Conservation (phyloP, 495 filamentous ascomycete genomes). For the Aspergillus baeticus region DNA sequence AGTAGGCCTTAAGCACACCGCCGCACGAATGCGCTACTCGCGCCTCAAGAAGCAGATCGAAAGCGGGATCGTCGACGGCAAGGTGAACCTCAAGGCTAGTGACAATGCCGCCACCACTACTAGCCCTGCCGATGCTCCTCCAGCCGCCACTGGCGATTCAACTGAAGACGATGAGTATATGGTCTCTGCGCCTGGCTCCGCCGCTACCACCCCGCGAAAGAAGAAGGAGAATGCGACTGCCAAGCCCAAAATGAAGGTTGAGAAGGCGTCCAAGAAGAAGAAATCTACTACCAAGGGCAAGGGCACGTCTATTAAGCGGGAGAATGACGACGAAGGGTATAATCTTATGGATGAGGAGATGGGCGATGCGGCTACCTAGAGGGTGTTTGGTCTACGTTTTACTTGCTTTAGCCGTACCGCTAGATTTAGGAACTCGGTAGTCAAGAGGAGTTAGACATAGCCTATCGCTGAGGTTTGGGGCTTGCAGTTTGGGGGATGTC, state of each 20-base stretch:
- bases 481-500: no score
- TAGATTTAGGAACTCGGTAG: no score
- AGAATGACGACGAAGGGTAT: neutral
- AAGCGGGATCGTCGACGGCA: conserved; percentile 9
- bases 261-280: neutral
- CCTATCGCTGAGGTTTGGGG: no score
- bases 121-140: neutral
- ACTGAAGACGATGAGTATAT: neutral
- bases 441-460: no score
- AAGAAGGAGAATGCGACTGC: neutral
- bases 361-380: neutral
- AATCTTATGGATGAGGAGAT: neutral
- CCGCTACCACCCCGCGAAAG: neutral
- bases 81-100: conserved; percentile 4
- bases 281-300: neutral
- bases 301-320: neutral
- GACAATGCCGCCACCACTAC: neutral
- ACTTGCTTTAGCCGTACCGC: no score
- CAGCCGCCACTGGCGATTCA: neutral
- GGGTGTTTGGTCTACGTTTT: neutral
- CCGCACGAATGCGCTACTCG: conserved; percentile 38
- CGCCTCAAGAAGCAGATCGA: conserved; percentile 38
- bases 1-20: conserved; percentile 29
- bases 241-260: neutral
- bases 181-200: neutral